Base-by-base conservation (phyloP, 2,329 filamentous ascomycete genomes). In the Pseudopithomyces chartarum region DNA sequence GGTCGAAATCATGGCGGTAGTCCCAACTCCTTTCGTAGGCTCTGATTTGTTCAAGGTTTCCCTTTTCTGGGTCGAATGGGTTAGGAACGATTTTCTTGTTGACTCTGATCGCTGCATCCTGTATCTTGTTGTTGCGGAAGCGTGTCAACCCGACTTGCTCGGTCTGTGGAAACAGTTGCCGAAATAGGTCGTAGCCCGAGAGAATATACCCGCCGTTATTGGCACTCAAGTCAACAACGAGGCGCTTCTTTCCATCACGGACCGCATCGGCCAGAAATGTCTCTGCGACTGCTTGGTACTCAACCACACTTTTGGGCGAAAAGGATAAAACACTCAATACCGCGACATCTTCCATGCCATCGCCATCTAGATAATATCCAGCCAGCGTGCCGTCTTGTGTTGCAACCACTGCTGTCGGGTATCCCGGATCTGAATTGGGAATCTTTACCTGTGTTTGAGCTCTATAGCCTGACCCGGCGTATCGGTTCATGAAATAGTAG, bases 141-240 rank as follows among this genome's bases (percentile, higher is more conserved):
- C 81, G 78, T 10, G 67, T 75, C 13, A 74, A 76, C 42, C 70
- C 77, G 59, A 75, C 79, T 12, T 77, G 74, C 1, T 67, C 66
- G 2, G 67, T 54, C 0, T 23, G 26, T 0, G 82, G 82, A 67
- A 84, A 84, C 40, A 85, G 75, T 47, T 82, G 78, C 15, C 75
- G 74, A 62, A 85, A 86, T 0, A 51, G 38, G 17, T 51, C 48
- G 38, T 53, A 53, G 64, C 47, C 44, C 73, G 70, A 53, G 62
- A 71, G 49, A 17, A 51, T 43, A n/a, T 42, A 42, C 10, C 48
- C 48, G 1, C 62, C 72, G 1, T 70, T 59, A 23, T 63, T 52
- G 6, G 80, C 6, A 89, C 63, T 61, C 89, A 87, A 55, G 89
- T 81, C 48, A 2, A 51, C 38, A 26, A 89, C 76, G 1, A 89